phyloP scores from a whole-genome alignment of 1,139 yeast species.

The Protomyces arabidopsidicola region DNA sequence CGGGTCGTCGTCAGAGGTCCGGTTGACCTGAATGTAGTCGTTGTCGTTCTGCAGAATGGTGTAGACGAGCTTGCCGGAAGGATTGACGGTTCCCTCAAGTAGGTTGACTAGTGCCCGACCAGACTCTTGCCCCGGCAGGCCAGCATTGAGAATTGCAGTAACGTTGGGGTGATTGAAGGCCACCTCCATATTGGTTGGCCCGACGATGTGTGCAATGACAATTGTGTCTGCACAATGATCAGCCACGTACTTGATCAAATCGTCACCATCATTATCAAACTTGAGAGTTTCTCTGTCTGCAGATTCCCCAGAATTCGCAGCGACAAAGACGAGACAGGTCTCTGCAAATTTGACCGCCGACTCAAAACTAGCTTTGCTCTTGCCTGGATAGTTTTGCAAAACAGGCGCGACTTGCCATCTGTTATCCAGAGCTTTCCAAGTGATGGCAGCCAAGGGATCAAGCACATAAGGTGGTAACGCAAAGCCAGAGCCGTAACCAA shows the following conservation, averaged over 20 bases:
- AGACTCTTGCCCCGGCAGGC: conserved; percentile 57
- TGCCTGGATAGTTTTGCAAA: conserved; percentile 38
- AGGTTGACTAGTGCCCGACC: conserved; percentile 49
- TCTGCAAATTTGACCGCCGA: conserved; percentile 45
- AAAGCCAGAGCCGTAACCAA: conserved; percentile 50
- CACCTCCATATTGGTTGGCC: conserved; percentile 56
- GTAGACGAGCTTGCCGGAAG: conserved; percentile 60
- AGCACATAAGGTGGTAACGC: conserved; percentile 51
- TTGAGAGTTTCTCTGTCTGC: conserved; percentile 56
- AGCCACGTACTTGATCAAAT: conserved; percentile 49
- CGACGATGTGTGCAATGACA: conserved; percentile 55
- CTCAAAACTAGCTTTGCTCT: conserved; percentile 36
- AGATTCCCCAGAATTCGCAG: conserved; percentile 53
- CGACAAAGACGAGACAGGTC: conserved; percentile 47
- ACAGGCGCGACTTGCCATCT: conserved; percentile 32
- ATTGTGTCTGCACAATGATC: conserved; percentile 51
- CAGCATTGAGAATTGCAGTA: conserved; percentile 53
- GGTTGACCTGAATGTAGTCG: conserved; percentile 43
- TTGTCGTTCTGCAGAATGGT: conserved; percentile 55
- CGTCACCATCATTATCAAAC: conserved; percentile 60
- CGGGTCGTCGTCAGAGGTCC: conserved; percentile 35
- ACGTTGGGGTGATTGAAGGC: conserved; percentile 58
- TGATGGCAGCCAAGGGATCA: conserved; percentile 46
- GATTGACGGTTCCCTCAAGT: conserved; percentile 56
- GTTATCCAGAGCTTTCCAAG: conserved; percentile 31